Conservation (phyloP, 148 eudicot species). For the Persicaria tinctoria region DNA sequence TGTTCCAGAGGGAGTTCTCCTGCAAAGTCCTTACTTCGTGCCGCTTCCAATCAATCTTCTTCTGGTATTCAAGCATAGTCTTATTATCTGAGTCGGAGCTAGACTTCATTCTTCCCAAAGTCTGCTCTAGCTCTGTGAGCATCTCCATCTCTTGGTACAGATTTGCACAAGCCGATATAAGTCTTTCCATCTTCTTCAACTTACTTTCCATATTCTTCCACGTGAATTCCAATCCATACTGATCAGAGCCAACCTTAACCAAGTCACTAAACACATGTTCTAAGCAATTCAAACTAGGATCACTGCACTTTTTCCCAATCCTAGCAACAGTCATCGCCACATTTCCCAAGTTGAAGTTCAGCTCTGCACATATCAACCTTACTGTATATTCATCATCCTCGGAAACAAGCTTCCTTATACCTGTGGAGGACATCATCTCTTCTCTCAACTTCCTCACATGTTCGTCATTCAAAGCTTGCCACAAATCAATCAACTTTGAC, state of each 20-base stretch:
- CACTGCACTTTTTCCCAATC: slow-evolving; percentile 48
- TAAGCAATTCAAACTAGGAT: slow-evolving; percentile 42
- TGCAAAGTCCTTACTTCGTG: slow-evolving; percentile 57
- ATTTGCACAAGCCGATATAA: slow-evolving; percentile 33
- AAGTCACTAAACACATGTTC: slow-evolving; percentile 38
- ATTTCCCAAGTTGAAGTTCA: slow-evolving; percentile 33
- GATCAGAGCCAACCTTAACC: slow-evolving; percentile 31
- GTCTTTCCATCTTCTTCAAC: slow-evolving; percentile 51
- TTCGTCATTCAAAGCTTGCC: slow-evolving; percentile 49
- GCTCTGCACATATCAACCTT: slow-evolving; percentile 39
- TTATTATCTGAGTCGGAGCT: slow-evolving; percentile 27
- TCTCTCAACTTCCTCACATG: slow-evolving; percentile 40
- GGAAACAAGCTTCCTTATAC: slow-evolving; percentile 48
- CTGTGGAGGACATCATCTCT: slow-evolving; percentile 40
- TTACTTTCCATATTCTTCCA: slow-evolving; percentile 56
- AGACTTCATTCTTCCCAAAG: slow-evolving; percentile 38
- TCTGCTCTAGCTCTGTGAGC: slow-evolving; percentile 48
- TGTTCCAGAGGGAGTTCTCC: slow-evolving; percentile 50
- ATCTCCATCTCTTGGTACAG: slow-evolving; percentile 57
- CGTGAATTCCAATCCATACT: slow-evolving; percentile 37
- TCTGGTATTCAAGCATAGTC: slow-evolving; percentile 33
- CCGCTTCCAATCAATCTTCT: slow-evolving; percentile 48
- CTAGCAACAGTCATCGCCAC: slow-evolving; percentile 44
- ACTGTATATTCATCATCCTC: slow-evolving; percentile 47
- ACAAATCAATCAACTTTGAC: slow-evolving; percentile 47